Conservation (phyloP, 2,329 filamentous ascomycete species). For the Alternaria metachromatica region DNA sequence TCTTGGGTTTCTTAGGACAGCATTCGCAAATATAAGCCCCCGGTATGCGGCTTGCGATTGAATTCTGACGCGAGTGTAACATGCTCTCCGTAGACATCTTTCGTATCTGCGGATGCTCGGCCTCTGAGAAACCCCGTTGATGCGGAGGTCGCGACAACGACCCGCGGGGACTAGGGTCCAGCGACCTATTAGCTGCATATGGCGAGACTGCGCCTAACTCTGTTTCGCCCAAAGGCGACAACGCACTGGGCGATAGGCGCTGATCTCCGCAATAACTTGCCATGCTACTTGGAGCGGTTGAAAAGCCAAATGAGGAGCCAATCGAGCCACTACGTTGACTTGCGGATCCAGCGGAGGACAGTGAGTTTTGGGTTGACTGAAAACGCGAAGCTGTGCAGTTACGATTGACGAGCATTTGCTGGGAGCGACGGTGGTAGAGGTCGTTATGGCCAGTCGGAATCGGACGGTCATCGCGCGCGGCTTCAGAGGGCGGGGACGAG, state of each 20-base stretch:
- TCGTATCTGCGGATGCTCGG: conserved; percentile 47
- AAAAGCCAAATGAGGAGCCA: conserved; percentile 66
- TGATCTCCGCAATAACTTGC: conserved; percentile 70
- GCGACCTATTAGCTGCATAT: conserved; percentile 58
- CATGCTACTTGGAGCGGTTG: conserved; percentile 66
- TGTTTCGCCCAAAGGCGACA: conserved; percentile 65
- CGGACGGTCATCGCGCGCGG: conserved; percentile 54
- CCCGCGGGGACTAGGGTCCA: conserved; percentile 52
- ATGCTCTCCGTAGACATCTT: conserved; percentile 58
- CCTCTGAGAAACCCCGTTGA: conserved; percentile 52
- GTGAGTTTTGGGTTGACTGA: conserved; percentile 64
- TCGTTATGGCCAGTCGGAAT: conserved; percentile 54
- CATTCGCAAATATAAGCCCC: conserved; percentile 83
- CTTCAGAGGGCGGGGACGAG: conserved; percentile 67
- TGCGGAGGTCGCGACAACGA: conserved; percentile 50
- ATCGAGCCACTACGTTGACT: conserved; percentile 68
- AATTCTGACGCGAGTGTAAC: conserved; percentile 57
- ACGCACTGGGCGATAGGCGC: conserved; percentile 64
- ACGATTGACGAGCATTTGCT: conserved; percentile 62
- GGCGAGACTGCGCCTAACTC: conserved; percentile 62
- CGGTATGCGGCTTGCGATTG: conserved; percentile 58
- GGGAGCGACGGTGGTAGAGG: conserved; percentile 61
- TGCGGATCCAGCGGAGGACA: conserved; percentile 68
- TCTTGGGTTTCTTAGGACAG: conserved; percentile 96
- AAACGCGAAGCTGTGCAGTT: conserved; percentile 62